Evolutionary conservation across 2,329 filamentous ascomycete genomes (phyloP).

Genomic region (Fusarium humuli): DNA sequence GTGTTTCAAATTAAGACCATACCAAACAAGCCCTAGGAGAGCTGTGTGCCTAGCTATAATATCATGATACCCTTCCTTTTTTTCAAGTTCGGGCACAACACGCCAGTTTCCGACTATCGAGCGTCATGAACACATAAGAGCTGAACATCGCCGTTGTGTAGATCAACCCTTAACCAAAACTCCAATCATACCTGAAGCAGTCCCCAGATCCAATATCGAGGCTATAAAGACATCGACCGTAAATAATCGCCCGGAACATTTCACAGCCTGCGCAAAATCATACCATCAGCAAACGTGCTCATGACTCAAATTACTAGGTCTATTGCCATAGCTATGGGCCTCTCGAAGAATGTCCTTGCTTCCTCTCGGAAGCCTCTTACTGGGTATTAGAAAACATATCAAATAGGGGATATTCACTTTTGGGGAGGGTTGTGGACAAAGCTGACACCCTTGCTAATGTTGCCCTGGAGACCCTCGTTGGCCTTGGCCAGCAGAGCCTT

Average conservation of each 20-base stretch:
- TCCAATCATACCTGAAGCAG: constrained; percentile 41
- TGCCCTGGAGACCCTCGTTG: constrained; percentile 84
- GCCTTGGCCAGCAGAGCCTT: constrained; percentile 84
- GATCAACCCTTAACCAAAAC: constrained; percentile 38
- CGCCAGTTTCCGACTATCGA: constrained; percentile 29
- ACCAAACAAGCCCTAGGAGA: constrained; percentile 64
- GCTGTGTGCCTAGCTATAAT: constrained; percentile 33
- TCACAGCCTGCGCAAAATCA: constrained; percentile 54
- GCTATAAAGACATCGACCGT: constrained; percentile 34
- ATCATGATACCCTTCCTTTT: constrained; percentile 42
- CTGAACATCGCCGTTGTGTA: constrained; percentile 35
- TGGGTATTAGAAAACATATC: constrained; percentile 39
- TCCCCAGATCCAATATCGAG: constrained; percentile 23
- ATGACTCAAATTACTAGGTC: constrained; percentile 52
- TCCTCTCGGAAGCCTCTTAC: constrained; percentile 46
- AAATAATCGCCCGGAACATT: constrained; percentile 38
- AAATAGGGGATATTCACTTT: constrained; percentile 73
- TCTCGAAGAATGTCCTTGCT: constrained; percentile 44
- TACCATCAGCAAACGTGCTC: constrained; percentile 53
- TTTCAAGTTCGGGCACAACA: constrained; percentile 29
- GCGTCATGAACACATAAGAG: constrained; percentile 34
- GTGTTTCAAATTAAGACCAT: constrained; percentile 96
- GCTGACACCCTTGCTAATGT: constrained; percentile 92
- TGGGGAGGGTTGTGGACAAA: constrained; percentile 89
- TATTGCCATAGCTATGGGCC: constrained; percentile 52